Percentiles rank a stretch among this genome's conserved stretches.
Conservation (phyloP, 108 stramenopile species). For the Cyclostephanos invisitatus region DNA sequence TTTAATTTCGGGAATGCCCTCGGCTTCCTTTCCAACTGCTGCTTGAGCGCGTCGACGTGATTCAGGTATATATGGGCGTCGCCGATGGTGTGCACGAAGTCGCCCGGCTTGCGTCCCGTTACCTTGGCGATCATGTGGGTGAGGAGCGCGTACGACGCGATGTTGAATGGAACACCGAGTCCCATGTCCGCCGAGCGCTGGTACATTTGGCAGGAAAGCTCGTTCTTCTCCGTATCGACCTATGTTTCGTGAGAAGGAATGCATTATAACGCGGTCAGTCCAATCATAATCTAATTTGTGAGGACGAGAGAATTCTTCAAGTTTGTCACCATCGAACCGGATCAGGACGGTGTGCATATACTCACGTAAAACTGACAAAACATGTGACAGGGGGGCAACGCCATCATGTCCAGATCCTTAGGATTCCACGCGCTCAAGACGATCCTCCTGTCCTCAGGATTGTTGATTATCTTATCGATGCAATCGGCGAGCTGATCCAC, state of each 20-base stretch:
- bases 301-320: not conserved
- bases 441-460: conserved; percentile 97
- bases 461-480: conserved; percentile 94
- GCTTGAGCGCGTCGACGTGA: conserved; percentile 97
- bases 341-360: not conserved
- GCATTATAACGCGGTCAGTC: not conserved
- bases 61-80: conserved; percentile 99
- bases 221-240: conserved; percentile 87
- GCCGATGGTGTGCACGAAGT: conserved; percentile 98
- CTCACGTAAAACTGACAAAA: conserved; percentile 98
- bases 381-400: conserved; percentile 99
- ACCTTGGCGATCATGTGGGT: conserved; percentile 95
- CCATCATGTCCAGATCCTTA: conserved; percentile 92
- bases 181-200: conserved; percentile 99
- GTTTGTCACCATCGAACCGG: not conserved
- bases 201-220: conserved; percentile 99
- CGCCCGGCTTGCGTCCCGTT: conserved; percentile 93
- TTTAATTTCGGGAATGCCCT: conserved; percentile 93
- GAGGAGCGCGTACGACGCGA: conserved; percentile 96
- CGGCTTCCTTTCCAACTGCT: conserved; percentile 92
- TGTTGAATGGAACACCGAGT: conserved; percentile 99
- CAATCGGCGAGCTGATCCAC: conserved; percentile 97
- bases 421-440: conserved; percentile 99
- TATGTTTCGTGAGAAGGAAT: not conserved
- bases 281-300: not conserved